Percentiles rank a stretch among this genome's conserved stretches.
phyloP scores from a whole-genome alignment of 2,329 filamentous ascomycete species.

The Penicillium palitans region DNA sequence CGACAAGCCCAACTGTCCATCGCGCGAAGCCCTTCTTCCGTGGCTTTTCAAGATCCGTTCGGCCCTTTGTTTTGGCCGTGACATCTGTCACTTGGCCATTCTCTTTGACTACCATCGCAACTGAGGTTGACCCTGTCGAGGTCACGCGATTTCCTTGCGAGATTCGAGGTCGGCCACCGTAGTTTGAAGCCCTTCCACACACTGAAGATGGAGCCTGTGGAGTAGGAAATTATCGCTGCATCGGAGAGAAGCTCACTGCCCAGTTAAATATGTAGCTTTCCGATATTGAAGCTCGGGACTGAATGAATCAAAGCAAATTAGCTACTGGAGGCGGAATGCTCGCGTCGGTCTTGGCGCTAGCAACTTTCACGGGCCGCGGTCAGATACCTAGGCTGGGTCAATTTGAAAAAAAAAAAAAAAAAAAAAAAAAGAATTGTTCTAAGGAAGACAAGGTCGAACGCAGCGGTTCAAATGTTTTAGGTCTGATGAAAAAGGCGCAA shows the following conservation, averaged over 20 bases:
- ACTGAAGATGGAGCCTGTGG: conserved; percentile 1
- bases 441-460: conserved; percentile 3
- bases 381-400: conserved; percentile 9
- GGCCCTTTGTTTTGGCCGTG: conserved; percentile 18
- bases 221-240: conserved; percentile 1
- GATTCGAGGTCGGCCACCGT: conserved; percentile 7
- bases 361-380: conserved; percentile 24
- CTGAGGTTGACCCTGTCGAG: conserved; percentile 15
- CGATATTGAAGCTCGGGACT: conserved; percentile 3
- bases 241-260: conserved; percentile 3
- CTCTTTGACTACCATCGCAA: conserved; percentile 29
- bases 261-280: not conserved
- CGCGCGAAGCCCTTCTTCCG: conserved; percentile 27
- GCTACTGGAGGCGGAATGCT: conserved; percentile 22
- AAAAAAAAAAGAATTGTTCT: not conserved
- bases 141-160: conserved; percentile 9
- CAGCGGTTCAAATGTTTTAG: not conserved
- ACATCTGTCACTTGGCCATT: conserved; percentile 30
- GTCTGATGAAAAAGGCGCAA: not conserved
- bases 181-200: conserved; percentile 2
- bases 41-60: conserved; percentile 13
- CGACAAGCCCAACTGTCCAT: conserved; percentile 38
- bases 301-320: conserved; percentile 13
- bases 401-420: not conserved
- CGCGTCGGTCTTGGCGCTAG: conserved; percentile 28